Evolutionary conservation across 257 asterid genomes (phyloP).

Genomic region (Dorcoceras hygrometricum): DNA sequence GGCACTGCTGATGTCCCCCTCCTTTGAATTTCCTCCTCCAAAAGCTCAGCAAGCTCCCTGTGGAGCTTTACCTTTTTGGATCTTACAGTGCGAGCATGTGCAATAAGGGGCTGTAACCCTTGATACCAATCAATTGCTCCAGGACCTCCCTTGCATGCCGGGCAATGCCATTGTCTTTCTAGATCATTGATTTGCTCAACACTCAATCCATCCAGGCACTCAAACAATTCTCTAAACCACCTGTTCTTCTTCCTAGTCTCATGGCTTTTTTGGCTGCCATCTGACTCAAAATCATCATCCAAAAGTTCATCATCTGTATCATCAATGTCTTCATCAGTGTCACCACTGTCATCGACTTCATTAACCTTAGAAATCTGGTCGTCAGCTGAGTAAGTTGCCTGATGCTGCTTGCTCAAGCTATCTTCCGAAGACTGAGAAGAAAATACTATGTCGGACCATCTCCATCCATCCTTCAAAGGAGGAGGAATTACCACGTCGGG

Average conservation of each 20-base stretch:
- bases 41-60: slow-evolving; percentile 48
- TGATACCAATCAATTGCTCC: slow-evolving; percentile 69
- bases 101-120: slow-evolving; percentile 50
- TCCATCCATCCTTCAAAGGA: slow-evolving; percentile 51
- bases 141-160: slow-evolving; percentile 65
- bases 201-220: slow-evolving; percentile 37
- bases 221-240: slow-evolving; percentile 51
- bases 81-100: slow-evolving; percentile 51
- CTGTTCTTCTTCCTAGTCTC: slow-evolving; percentile 45
- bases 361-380: slow-evolving; percentile 18
- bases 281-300: slow-evolving; percentile 50
- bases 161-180: slow-evolving; percentile 67
- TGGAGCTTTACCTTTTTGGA: slow-evolving; percentile 60
- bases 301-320: slow-evolving; percentile 45
- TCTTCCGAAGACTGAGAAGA: slow-evolving; percentile 29
- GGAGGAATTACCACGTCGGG: slow-evolving; percentile 38
- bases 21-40: slow-evolving; percentile 43
- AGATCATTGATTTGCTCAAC: slow-evolving; percentile 51
- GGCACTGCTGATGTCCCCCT: slow-evolving; percentile 53
- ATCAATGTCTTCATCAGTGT: slow-evolving; percentile 41
- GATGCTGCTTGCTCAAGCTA: slow-evolving; percentile 17
- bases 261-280: slow-evolving; percentile 48
- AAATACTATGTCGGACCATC: slow-evolving; percentile 46
- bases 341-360: slow-evolving; percentile 38
- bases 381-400: slow-evolving; percentile 22